A percentile compares a stretch with the other conserved stretches of the same genome.
Conservation (phyloP, 1,139 yeast species). For the Chernovozyma sophiae-reginae region DNA sequence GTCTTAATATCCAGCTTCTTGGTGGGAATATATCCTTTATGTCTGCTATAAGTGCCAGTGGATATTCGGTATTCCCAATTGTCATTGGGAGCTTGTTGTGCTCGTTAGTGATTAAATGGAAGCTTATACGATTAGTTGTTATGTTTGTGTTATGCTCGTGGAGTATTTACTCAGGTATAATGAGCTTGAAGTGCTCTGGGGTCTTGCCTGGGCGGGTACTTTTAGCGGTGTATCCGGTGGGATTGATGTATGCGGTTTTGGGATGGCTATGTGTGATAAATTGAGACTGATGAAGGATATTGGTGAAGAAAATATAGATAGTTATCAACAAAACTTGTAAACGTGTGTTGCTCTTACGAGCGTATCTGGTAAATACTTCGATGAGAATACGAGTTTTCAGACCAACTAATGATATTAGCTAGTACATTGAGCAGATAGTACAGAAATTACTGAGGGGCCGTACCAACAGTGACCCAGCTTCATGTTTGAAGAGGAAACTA, state of each 20-base stretch:
- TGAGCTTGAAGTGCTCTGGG: constrained; percentile 65
- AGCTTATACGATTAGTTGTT: constrained; percentile 51
- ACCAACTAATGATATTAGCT: no score
- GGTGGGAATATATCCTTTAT: constrained; percentile 70
- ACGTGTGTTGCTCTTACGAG: no score
- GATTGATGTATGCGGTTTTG: constrained; percentile 64
- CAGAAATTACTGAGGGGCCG: no score
- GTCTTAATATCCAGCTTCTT: constrained; percentile 67
- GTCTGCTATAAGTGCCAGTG: constrained; percentile 77
- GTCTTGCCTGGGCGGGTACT: constrained; percentile 66
- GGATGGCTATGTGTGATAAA: constrained; percentile 80
- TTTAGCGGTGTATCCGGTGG: constrained; percentile 78
- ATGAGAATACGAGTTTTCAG: no score
- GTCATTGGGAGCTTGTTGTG: constrained; percentile 62
- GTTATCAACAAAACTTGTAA: no score
- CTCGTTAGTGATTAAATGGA: constrained; percentile 48
- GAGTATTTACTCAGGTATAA: constrained; percentile 69
- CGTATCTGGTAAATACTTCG: no score
- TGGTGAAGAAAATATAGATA: no score
- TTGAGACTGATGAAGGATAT: constrained; percentile 19
- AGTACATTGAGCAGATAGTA: no score
- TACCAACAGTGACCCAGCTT: no score
- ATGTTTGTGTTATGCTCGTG: constrained; percentile 56
- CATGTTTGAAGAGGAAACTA: not conserved
- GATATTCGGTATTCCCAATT: constrained; percentile 78